Evolutionary conservation across 1,139 yeast genomes (phyloP).

Genomic region (Geotrichum cucujoidarum): DNA sequence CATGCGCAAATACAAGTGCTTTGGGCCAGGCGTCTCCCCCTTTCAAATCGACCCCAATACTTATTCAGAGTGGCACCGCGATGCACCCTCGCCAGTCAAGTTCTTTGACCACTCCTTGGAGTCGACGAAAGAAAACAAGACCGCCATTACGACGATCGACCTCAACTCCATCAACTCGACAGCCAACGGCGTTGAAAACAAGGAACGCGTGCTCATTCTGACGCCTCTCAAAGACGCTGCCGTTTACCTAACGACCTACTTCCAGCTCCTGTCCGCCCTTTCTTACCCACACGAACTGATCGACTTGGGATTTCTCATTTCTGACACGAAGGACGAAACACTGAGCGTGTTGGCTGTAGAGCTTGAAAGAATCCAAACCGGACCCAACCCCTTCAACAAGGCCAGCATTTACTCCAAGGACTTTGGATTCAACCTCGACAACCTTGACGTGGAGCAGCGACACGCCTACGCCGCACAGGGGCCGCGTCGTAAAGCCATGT

Average conservation of each 20-base stretch:
- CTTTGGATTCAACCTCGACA: slow-evolving; percentile 82
- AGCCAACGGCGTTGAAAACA: slow-evolving; percentile 48
- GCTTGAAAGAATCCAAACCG: slow-evolving; percentile 29
- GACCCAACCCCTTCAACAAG: slow-evolving; percentile 53
- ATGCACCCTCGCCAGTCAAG: slow-evolving; percentile 29
- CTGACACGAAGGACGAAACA: slow-evolving; percentile 70
- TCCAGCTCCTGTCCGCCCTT: slow-evolving; percentile 77
- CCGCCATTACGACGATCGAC: slow-evolving; percentile 42
- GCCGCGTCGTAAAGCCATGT: slow-evolving; percentile 80
- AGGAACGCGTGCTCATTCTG: slow-evolving; percentile 64
- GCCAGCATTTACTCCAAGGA: slow-evolving; percentile 75
- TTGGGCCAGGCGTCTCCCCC: slow-evolving; percentile 32
- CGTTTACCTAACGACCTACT: slow-evolving; percentile 72
- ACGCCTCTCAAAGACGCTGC: slow-evolving; percentile 84
- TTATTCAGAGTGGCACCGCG: slow-evolving; percentile 30
- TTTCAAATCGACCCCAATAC: slow-evolving; percentile 28
- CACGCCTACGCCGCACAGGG: slow-evolving; percentile 91
- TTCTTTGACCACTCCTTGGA: slow-evolving; percentile 24
- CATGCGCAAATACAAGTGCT: slow-evolving; percentile 26
- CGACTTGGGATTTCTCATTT: slow-evolving; percentile 78
- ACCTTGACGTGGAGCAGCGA: slow-evolving; percentile 50
- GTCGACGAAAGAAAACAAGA: slow-evolving; percentile 14
- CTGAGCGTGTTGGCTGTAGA: slow-evolving; percentile 57
- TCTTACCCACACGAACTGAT: slow-evolving; percentile 78
- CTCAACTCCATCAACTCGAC: slow-evolving; percentile 43